Conservation (phyloP, 1,284 basidiomycete genomes). For the Caloboletus inedulis region DNA sequence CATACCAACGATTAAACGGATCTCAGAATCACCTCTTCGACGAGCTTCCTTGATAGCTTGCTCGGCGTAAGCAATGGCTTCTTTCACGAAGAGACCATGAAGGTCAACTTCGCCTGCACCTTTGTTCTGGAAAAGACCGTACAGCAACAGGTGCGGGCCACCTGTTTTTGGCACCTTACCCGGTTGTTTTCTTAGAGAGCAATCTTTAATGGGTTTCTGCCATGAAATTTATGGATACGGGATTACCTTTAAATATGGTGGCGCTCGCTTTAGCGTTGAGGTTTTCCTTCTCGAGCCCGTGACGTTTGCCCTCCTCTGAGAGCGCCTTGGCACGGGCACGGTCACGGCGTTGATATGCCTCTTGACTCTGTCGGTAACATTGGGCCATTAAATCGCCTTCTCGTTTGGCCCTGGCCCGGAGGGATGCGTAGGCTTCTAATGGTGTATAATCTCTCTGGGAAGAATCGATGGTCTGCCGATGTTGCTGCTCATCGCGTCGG, state of each 20-base stretch:
- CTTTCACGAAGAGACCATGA: slow-evolving; percentile 88
- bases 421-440: slow-evolving; percentile 51
- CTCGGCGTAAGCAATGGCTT: slow-evolving; percentile 74
- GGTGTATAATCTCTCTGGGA: neutral
- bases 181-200: slow-evolving; percentile 26
- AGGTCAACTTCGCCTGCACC: slow-evolving; percentile 76
- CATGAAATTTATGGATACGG: neutral
- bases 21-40: slow-evolving; percentile 55
- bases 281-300: slow-evolving; percentile 74
- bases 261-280: slow-evolving; percentile 81
- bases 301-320: slow-evolving; percentile 77
- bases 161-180: slow-evolving; percentile 9
- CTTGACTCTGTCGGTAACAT: slow-evolving; percentile 45
- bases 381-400: slow-evolving; percentile 73
- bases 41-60: slow-evolving; percentile 66
- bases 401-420: slow-evolving; percentile 69
- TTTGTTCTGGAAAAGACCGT: slow-evolving; percentile 47
- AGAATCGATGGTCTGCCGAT: neutral
- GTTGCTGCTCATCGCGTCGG: slow-evolving; percentile 11
- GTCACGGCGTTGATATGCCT: slow-evolving; percentile 69
- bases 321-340: slow-evolving; percentile 82
- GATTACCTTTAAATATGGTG: slow-evolving; percentile 78
- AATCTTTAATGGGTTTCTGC: neutral
- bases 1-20: slow-evolving; percentile 86
- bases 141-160: neutral